Conservation (phyloP, 192 early-diverging fungal genomes). For the Radiomyces spectabilis region DNA sequence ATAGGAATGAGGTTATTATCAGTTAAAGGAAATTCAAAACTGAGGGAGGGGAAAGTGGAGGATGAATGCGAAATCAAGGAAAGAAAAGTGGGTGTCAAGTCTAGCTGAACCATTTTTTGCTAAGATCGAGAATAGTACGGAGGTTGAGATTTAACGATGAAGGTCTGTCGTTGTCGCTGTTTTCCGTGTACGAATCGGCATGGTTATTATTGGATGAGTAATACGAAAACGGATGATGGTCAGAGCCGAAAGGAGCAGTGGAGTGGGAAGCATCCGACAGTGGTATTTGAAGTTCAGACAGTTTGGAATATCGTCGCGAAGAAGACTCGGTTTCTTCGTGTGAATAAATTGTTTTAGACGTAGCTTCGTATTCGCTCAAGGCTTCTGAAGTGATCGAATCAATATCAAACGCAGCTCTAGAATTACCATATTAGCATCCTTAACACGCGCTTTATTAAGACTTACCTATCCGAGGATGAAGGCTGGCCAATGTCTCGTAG, state of each 20-base stretch:
- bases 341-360: neutral
- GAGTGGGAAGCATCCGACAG: neutral
- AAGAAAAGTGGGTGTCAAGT: neutral
- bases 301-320: too few relatives aligned
- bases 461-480: neutral
- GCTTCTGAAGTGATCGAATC: slow-evolving; percentile 19
- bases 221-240: slow-evolving; percentile 20
- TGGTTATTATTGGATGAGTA: neutral
- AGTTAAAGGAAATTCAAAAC: neutral
- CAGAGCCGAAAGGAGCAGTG: slow-evolving; percentile 3
- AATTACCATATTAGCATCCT: neutral
- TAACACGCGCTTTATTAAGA: neutral
- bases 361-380: slow-evolving; percentile 9
- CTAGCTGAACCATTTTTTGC: slow-evolving; percentile 1
- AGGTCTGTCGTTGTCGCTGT: neutral
- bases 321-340: neutral
- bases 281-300: slow-evolving; percentile 5
- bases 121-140: neutral
- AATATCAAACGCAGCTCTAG: slow-evolving; percentile 11
- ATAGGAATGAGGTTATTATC: too few relatives aligned
- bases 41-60: neutral
- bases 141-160: neutral
- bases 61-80: neutral
- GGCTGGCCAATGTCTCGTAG: too few relatives aligned
- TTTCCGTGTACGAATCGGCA: neutral